Percentiles rank a stretch among this genome's conserved stretches.
phyloP scores from a whole-genome alignment of 2,329 filamentous ascomycete species.

The Grosmannia serpens region DNA sequence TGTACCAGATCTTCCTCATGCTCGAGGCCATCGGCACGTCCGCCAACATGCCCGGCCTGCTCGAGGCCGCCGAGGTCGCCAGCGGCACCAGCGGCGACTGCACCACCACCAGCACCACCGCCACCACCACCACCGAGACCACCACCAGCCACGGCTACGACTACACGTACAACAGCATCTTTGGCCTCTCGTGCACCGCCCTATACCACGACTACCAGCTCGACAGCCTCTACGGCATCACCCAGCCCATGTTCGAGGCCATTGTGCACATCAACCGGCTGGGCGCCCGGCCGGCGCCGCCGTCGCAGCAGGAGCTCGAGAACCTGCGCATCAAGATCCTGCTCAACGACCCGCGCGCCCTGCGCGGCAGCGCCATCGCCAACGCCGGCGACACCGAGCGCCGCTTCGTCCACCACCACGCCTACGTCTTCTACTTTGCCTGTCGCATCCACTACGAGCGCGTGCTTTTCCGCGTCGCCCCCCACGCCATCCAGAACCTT shows the following conservation, averaged over 20 bases:
- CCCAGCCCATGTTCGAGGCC: slow-evolving; percentile 1
- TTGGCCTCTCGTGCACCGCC: background rate
- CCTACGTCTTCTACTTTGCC: slow-evolving; percentile 3
- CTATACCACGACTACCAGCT: background rate
- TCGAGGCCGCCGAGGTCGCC: background rate
- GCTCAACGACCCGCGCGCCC: slow-evolving; percentile 2
- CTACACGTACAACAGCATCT: background rate
- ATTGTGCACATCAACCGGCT: slow-evolving; percentile 5
- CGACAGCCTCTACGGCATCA: slow-evolving; percentile 2
- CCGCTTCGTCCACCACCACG: slow-evolving; percentile 1
- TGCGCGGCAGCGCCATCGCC: background rate
- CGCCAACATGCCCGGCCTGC: background rate
- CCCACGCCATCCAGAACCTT: background rate
- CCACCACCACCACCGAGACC: background rate
- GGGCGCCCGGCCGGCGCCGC: background rate
- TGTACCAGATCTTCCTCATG: slow-evolving; percentile 2
- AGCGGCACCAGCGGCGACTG: background rate
- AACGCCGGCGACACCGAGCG: background rate
- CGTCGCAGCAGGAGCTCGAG: slow-evolving; percentile 1
- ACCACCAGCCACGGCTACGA: background rate
- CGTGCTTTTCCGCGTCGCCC: background rate
- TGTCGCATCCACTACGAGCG: slow-evolving; percentile 5
- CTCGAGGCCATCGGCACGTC: background rate
- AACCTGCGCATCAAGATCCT: slow-evolving; percentile 1
- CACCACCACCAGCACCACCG: too few relatives aligned